These are phyloP conservation scores for Encephalitozoon cuniculi DNA, from an alignment of 371 early-diverging fungal genomes.

Conservation along the genomic window DNA sequence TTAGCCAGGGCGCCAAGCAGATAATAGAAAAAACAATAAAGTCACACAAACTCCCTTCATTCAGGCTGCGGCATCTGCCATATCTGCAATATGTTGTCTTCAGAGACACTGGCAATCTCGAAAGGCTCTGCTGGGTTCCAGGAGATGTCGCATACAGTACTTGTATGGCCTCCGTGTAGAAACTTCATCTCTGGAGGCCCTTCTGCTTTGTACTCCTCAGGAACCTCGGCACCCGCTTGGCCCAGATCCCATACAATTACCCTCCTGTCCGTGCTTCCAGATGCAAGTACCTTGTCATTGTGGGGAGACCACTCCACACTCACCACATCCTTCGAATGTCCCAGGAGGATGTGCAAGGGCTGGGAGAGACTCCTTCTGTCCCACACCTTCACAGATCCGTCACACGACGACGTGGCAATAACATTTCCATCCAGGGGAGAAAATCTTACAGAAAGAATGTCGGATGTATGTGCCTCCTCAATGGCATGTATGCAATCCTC, in stretches of 20 bases:
- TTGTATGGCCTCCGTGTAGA: conserved; percentile 94
- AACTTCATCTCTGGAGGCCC: conserved; percentile 94
- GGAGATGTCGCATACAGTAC: conserved; percentile 79
- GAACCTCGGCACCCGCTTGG: conserved; percentile 78
- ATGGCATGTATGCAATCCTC: conserved; percentile 63
- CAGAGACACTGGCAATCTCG: conserved; percentile 81
- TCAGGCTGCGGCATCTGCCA: conserved; percentile 66
- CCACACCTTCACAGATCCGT: conserved; percentile 83
- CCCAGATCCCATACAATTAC: conserved; percentile 87
- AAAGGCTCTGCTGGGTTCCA: conserved; percentile 90
- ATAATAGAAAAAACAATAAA: background rate
- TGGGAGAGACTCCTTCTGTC: conserved; percentile 77
- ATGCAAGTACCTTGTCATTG: conserved; percentile 76
- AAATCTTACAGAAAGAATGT: conserved; percentile 82
- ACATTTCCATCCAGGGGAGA: conserved; percentile 74
- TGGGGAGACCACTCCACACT: conserved; percentile 88
- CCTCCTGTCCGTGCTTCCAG: conserved; percentile 76
- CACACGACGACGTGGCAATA: conserved; percentile 84
- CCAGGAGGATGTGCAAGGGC: conserved; percentile 72
- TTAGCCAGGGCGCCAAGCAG: background rate
- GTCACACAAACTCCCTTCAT: conserved; percentile 11
- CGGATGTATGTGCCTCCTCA: conserved; percentile 74
- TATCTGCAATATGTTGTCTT: conserved; percentile 87
- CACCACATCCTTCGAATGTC: conserved; percentile 78
- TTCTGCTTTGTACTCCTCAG: conserved; percentile 83